Evolutionary conservation across 345 rosid species (phyloP).

Genomic region (Crucihimalaya himalaica): DNA sequence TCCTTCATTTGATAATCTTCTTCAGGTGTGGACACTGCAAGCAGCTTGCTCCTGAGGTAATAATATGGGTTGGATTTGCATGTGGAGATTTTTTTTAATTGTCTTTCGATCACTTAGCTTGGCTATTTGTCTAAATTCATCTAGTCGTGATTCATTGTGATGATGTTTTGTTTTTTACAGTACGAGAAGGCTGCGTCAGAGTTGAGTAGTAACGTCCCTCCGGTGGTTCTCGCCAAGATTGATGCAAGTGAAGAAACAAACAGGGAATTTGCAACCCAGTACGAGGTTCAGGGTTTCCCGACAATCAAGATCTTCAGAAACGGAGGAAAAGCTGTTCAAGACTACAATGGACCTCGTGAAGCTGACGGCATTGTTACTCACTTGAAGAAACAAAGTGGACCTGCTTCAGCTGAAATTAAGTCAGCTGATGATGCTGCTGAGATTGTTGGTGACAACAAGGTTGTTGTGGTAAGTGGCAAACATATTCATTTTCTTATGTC

Average conservation of each 20-base stretch:
- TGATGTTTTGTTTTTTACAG: constrained; percentile 44
- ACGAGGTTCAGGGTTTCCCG: constrained; percentile 79
- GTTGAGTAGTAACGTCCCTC: constrained; percentile 69
- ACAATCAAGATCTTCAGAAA: constrained; percentile 82
- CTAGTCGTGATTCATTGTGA: not conserved
- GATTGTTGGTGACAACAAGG: constrained; percentile 65
- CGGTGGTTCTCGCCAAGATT: constrained; percentile 75
- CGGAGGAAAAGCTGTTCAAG: constrained; percentile 78
- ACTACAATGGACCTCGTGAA: constrained; percentile 91
- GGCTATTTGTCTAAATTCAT: not conserved
- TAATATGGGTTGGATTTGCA: not conserved
- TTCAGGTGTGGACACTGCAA: constrained; percentile 98
- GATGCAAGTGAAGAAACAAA: constrained; percentile 87
- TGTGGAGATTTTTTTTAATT: not conserved
- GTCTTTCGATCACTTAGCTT: not conserved
- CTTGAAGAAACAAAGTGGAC: constrained; percentile 91
- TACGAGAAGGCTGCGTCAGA: constrained; percentile 91
- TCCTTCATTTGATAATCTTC: constrained; percentile 15
- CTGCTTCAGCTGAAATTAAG: constrained; percentile 82
- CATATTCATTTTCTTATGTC: not conserved
- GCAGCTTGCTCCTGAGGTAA: constrained; percentile 97
- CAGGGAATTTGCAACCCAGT: constrained; percentile 60
- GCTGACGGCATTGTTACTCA: constrained; percentile 85
- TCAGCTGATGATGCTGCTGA: constrained; percentile 63
- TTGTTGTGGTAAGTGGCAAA: constrained; percentile 61